A percentile compares a stretch with the other conserved stretches of the same genome.
phyloP scores from a whole-genome alignment of 306 rosid genomes.

The Vicia villosa region DNA sequence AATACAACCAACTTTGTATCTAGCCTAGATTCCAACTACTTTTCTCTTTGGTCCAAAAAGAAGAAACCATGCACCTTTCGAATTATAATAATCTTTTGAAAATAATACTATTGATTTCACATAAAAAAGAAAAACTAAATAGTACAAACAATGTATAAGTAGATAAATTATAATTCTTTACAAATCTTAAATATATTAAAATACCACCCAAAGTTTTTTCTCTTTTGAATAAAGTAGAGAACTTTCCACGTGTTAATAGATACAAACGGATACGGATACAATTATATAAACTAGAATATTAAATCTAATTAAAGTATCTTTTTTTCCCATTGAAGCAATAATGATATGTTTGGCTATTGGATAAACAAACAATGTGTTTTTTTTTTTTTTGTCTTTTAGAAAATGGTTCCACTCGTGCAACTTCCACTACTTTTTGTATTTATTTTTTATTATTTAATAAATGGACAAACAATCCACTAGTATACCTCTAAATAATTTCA shows the following conservation, averaged over 20 bases:
- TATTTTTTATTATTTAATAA: neutral
- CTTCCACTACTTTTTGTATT: constrained; percentile 22
- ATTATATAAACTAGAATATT: neutral
- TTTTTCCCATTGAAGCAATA: constrained; percentile 27
- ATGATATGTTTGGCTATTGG: constrained; percentile 7
- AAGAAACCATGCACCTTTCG: neutral
- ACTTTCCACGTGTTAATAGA: constrained; percentile 3
- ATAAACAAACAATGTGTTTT: constrained; percentile 16
- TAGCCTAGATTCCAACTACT: neutral
- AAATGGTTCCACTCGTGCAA: constrained; percentile 19
- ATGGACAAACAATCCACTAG: constrained; percentile 33
- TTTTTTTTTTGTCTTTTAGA: constrained; percentile 29
- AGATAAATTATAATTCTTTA: neutral
- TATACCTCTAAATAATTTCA: neutral
- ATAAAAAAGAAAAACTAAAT: neutral
- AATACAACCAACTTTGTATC: constrained; percentile 13
- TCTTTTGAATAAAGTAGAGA: neutral
- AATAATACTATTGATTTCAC: neutral
- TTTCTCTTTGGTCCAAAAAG: neutral
- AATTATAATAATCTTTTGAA: neutral
- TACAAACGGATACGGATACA: constrained; percentile 6
- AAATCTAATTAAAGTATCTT: neutral
- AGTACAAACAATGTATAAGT: neutral
- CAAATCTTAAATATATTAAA: neutral
- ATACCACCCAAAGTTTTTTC: neutral